Conservation (phyloP, 2,329 filamentous ascomycete genomes). For the Dryadomyces quercivorus region DNA sequence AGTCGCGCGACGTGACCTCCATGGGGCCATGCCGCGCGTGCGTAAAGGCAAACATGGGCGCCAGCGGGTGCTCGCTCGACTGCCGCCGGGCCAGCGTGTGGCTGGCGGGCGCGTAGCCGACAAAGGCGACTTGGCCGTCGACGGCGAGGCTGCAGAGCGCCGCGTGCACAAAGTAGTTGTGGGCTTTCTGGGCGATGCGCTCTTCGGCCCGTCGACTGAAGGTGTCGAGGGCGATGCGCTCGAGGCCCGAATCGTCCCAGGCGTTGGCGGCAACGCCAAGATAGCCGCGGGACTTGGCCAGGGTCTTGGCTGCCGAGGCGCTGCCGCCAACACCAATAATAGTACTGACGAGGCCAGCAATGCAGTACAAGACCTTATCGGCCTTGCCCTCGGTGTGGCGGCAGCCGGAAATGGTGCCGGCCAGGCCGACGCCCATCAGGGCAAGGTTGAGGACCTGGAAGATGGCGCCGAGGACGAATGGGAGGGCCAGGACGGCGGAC, state of each 20-base stretch:
- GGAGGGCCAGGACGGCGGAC: neutral
- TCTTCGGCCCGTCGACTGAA: neutral
- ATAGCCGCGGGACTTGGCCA: neutral
- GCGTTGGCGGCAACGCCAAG: neutral
- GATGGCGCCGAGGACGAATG: neutral
- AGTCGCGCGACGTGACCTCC: neutral
- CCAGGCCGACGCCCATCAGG: neutral
- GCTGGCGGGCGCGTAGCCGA: neutral
- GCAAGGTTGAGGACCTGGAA: neutral
- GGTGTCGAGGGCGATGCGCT: neutral
- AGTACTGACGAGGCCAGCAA: neutral
- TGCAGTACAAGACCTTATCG: neutral
- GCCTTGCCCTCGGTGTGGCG: neutral
- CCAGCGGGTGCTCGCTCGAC: neutral
- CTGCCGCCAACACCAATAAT: neutral
- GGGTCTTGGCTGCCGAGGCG: neutral
- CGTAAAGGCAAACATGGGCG: neutral
- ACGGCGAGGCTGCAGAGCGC: neutral
- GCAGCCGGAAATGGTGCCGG: neutral
- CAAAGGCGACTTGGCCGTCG: neutral
- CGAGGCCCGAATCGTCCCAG: neutral
- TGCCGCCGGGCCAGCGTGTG: neutral
- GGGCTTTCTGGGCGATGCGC: neutral
- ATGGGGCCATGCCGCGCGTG: neutral
- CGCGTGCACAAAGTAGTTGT: neutral